A percentile compares a stretch with the other conserved stretches of the same genome.
phyloP scores from a whole-genome alignment of 163 green algal species.

The Scenedesmus sp. region DNA sequence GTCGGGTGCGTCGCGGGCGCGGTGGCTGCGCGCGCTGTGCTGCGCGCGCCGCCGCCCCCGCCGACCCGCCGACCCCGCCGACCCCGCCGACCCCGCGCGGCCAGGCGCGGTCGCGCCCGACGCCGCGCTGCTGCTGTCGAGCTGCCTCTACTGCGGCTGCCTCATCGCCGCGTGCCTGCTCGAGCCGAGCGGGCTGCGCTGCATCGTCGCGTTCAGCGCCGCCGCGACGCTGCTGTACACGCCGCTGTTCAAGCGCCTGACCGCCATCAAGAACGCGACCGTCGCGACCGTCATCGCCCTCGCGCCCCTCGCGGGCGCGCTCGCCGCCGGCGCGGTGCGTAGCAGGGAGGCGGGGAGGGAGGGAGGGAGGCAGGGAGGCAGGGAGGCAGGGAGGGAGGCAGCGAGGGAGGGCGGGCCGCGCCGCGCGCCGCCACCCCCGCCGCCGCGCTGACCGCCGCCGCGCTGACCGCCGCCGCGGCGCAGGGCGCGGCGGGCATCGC shows the following conservation, averaged over 20 bases:
- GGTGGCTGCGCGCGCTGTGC: neutral
- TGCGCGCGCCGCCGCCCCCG: neutral
- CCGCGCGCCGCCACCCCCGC: too few relatives aligned
- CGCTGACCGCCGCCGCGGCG: conserved; percentile 3
- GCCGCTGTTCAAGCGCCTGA: conserved; percentile 72
- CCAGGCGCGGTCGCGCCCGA: conserved; percentile 51
- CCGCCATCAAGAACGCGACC: conserved; percentile 69
- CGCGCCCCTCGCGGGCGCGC: conserved; percentile 59
- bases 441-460: neutral
- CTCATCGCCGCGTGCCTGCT: conserved; percentile 66
- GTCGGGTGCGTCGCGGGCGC: conserved; percentile 35
- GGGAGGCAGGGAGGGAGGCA: neutral
- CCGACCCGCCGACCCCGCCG: neutral
- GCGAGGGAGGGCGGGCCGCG: too few relatives aligned
- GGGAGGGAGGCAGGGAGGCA: neutral
- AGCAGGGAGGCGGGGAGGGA: neutral
- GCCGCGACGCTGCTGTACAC: conserved; percentile 77
- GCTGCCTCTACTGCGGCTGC: conserved; percentile 61
- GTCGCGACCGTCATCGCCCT: conserved; percentile 73
- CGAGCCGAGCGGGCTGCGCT: conserved; percentile 49
- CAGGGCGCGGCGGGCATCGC: conserved; percentile 47
- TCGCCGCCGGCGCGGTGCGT: conserved; percentile 60
- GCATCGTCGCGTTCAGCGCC: conserved; percentile 48
- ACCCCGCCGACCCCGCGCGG: conserved; percentile 8
- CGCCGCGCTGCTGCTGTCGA: conserved; percentile 59